Percentiles rank a stretch among this genome's conserved stretches.
phyloP scores from a whole-genome alignment of 768 basidiomycete species.

The Naganishia vaughanmartiniae region DNA sequence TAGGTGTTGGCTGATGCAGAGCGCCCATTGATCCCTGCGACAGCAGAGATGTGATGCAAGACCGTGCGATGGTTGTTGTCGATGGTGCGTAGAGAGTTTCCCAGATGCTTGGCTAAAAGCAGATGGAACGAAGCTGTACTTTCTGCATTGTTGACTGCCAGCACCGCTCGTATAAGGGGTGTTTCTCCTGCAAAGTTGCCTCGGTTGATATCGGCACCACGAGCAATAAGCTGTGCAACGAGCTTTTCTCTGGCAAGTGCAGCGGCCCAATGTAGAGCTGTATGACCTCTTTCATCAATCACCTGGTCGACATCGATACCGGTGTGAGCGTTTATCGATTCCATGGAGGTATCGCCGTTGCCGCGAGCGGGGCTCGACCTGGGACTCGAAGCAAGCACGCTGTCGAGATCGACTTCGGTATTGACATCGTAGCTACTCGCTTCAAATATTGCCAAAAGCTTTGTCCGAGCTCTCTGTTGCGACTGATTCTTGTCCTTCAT shows the following conservation, averaged over 20 bases:
- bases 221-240: constrained; percentile 67
- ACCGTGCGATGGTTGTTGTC: constrained; percentile 83
- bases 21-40: constrained; percentile 88
- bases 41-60: constrained; percentile 82
- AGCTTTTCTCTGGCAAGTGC: constrained; percentile 71
- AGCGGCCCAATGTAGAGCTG: constrained; percentile 87
- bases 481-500: constrained; percentile 9
- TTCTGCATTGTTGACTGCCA: constrained; percentile 83
- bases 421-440: constrained; percentile 26
- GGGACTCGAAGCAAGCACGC: constrained; percentile 6
- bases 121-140: constrained; percentile 65
- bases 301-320: constrained; percentile 72
- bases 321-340: constrained; percentile 4
- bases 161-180: constrained; percentile 82
- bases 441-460: constrained; percentile 49
- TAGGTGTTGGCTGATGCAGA: constrained; percentile 82
- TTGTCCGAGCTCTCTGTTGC: constrained; percentile 30
- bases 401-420: constrained; percentile 38
- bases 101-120: constrained; percentile 63
- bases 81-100: constrained; percentile 76
- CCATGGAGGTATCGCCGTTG: constrained; percentile 37
- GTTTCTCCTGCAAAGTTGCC: constrained; percentile 95
- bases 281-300: constrained; percentile 91
- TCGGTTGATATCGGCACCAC: constrained; percentile 81
- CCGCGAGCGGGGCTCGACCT: constrained; percentile 28